Evolutionary conservation across 106 monocot genomes (phyloP).

Genomic region (Hemerocallis citrina): DNA sequence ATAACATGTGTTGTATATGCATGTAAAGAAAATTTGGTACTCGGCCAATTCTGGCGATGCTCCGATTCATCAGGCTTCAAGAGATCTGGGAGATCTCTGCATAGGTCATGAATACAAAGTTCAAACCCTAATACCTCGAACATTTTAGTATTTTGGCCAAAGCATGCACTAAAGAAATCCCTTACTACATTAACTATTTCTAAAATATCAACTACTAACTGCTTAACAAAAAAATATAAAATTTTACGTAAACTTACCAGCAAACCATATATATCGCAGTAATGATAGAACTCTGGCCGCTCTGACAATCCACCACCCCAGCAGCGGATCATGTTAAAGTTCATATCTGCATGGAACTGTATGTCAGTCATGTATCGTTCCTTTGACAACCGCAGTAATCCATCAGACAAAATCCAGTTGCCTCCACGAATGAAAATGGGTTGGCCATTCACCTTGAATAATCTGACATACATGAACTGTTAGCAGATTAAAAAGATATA

Average conservation of each 20-base stretch:
- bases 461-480: constrained; percentile 23
- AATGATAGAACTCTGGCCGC: constrained; percentile 96
- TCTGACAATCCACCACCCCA: constrained; percentile 98
- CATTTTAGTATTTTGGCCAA: too few species aligned
- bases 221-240: not conserved
- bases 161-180: too few species aligned
- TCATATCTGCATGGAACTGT: constrained; percentile 97
- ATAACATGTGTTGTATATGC: too few species aligned
- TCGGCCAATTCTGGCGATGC: too few species aligned
- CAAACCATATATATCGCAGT: constrained; percentile 91
- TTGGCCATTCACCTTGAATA: constrained; percentile 92
- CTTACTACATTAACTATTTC: too few species aligned
- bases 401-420: constrained; percentile 97
- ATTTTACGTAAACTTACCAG: constrained; percentile 40
- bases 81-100: too few species aligned
- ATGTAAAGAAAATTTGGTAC: too few species aligned
- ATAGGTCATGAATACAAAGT: too few species aligned
- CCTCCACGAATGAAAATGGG: constrained; percentile 89
- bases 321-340: constrained; percentile 99
- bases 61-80: too few species aligned
- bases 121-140: too few species aligned
- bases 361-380: constrained; percentile 81
- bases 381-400: constrained; percentile 71
- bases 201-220: not conserved
- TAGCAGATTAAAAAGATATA: not conserved